phyloP scores from a whole-genome alignment of 2,329 filamentous ascomycete species.

The Thermoascus crustaceus region DNA sequence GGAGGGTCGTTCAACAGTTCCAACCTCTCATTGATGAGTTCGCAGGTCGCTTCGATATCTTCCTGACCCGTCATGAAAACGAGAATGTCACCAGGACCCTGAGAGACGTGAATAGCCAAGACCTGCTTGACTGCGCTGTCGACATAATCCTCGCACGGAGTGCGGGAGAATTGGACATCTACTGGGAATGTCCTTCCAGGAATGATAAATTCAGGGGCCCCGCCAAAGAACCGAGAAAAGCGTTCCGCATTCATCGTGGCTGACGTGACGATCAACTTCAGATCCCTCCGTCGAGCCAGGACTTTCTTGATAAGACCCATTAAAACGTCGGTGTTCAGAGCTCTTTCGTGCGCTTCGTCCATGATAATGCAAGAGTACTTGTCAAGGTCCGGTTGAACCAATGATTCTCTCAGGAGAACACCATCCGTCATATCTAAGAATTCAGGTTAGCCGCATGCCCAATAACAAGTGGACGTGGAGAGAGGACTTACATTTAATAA shows the following conservation, averaged over 20 bases:
- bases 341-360: slow-evolving; percentile 97
- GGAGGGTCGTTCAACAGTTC: slow-evolving; percentile 88
- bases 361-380: slow-evolving; percentile 98
- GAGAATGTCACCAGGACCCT: slow-evolving; percentile 84
- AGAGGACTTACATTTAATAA: slow-evolving; percentile 65
- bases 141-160: slow-evolving; percentile 94
- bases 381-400: slow-evolving; percentile 87
- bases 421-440: slow-evolving; percentile 86
- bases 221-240: slow-evolving; percentile 92
- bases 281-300: slow-evolving; percentile 73
- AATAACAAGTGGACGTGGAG: neutral
- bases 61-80: slow-evolving; percentile 99
- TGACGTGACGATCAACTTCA: slow-evolving; percentile 95
- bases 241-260: slow-evolving; percentile 97
- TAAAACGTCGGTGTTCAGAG: slow-evolving; percentile 90
- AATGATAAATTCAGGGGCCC: slow-evolving; percentile 92
- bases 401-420: slow-evolving; percentile 82
- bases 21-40: slow-evolving; percentile 79
- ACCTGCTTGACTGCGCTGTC: slow-evolving; percentile 95
- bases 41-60: slow-evolving; percentile 95
- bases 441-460: slow-evolving; percentile 9
- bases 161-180: slow-evolving; percentile 89
- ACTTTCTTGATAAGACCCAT: slow-evolving; percentile 99
- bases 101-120: slow-evolving; percentile 89
- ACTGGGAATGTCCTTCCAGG: slow-evolving; percentile 95